A percentile compares a stretch with the other conserved stretches of the same genome.
Evolutionary conservation across 495 filamentous ascomycete species (phyloP).

Genomic region (Margaritispora aquatica): DNA sequence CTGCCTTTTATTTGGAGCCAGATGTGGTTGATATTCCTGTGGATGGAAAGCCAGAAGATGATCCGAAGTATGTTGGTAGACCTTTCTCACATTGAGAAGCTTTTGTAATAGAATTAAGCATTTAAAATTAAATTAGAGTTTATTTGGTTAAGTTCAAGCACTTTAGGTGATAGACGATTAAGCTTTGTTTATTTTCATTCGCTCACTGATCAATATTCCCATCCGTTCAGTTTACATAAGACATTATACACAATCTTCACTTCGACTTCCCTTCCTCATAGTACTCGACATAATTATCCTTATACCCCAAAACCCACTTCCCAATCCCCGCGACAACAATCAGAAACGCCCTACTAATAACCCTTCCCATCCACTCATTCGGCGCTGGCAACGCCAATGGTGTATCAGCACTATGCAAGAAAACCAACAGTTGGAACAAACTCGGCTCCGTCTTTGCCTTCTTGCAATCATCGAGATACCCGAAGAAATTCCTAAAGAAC

Average conservation of each 20-base stretch:
- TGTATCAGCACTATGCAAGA: constrained; percentile 4
- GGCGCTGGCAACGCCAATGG: constrained; percentile 8
- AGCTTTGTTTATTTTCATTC: too few species aligned
- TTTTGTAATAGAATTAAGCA: not conserved
- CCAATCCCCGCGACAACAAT: not conserved
- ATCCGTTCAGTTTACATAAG: not conserved
- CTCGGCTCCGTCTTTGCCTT: not conserved
- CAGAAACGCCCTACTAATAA: constrained; percentile 1
- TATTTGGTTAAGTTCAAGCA: too few species aligned
- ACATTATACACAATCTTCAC: not conserved
- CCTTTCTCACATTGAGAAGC: constrained; percentile 39
- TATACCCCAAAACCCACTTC: constrained; percentile 4
- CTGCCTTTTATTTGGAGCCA: constrained; percentile 44
- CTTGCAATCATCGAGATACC: constrained; percentile 12
- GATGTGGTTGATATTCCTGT: constrained; percentile 36
- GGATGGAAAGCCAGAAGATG: constrained; percentile 37
- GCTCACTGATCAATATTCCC: too few species aligned
- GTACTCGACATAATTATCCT: constrained; percentile 10
- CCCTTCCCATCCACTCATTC: not conserved
- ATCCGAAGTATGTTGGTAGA: constrained; percentile 30
- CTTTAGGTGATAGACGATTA: too few species aligned
- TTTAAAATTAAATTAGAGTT: too few species aligned
- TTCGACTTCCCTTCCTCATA: constrained; percentile 5
- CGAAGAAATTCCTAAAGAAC: constrained; percentile 15
- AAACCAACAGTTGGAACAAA: constrained; percentile 6